Percentiles rank a stretch among this genome's conserved stretches.
phyloP scores from a whole-genome alignment of 345 rosid species.

The Citropsis articulata region DNA sequence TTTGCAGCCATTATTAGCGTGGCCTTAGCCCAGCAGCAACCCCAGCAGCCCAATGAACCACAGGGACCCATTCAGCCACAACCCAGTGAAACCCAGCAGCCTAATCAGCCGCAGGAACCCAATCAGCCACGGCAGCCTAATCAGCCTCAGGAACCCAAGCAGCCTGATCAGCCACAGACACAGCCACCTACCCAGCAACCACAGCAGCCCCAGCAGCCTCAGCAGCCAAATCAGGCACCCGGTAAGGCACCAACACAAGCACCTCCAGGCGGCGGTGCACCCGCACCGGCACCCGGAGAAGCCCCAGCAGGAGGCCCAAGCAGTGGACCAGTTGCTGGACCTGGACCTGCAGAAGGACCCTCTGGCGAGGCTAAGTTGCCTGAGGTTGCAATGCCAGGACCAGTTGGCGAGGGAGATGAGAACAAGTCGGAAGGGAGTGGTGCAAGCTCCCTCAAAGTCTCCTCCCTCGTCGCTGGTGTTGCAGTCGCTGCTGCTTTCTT shows the following conservation, averaged over 20 bases:
- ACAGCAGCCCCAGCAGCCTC: slow-evolving; percentile 1
- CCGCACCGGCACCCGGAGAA: background rate
- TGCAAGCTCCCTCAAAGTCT: slow-evolving; percentile 11
- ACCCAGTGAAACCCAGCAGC: no score
- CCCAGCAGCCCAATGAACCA: background rate
- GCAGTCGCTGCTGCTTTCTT: slow-evolving; percentile 36
- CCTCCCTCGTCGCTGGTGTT: slow-evolving; percentile 21
- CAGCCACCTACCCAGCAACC: background rate
- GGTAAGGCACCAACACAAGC: slow-evolving; percentile 6
- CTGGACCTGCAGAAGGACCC: background rate
- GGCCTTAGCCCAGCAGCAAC: slow-evolving; percentile 21
- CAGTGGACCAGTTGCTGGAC: background rate
- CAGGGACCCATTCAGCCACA: background rate
- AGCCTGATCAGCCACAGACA: background rate
- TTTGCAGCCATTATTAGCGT: slow-evolving; percentile 26
- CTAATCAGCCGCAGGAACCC: no score
- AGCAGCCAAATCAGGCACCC: background rate
- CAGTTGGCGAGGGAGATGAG: slow-evolving; percentile 27
- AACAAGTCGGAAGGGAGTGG: slow-evolving; percentile 10
- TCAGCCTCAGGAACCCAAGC: background rate
- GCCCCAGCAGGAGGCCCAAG: slow-evolving; percentile 6
- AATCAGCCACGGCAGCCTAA: background rate
- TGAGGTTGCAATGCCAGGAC: slow-evolving; percentile 37
- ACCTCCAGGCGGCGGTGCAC: background rate
- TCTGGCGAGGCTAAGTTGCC: background rate